Percentiles rank a stretch among this genome's conserved stretches.
Evolutionary conservation across 129 eudicot genomes (phyloP).

Genomic region (Ambrosia trifida): DNA sequence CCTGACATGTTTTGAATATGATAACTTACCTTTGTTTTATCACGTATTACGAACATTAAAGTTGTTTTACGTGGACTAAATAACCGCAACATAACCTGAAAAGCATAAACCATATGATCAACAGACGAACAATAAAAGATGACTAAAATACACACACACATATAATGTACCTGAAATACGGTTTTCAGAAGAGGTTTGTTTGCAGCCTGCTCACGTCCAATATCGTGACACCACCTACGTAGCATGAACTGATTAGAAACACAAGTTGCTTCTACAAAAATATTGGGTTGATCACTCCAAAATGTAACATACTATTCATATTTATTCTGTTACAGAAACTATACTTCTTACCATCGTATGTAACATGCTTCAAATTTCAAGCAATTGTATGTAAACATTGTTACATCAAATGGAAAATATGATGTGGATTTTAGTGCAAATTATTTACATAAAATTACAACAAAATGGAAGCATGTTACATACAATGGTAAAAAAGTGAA

Average conservation of each 20-base stretch:
- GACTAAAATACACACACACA: neutral
- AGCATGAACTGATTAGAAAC: constrained; percentile 21
- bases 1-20: neutral
- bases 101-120: constrained; percentile 16
- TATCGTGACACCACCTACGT: constrained; percentile 86
- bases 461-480: neutral
- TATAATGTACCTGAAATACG: constrained; percentile 65
- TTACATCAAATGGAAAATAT: neutral
- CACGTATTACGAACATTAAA: constrained; percentile 95
- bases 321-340: neutral
- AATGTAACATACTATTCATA: neutral
- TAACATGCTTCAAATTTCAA: neutral
- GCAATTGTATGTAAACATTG: neutral
- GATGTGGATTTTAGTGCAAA: neutral
- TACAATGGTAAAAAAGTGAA: neutral
- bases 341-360: neutral
- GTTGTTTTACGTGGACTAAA: constrained; percentile 99
- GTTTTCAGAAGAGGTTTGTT: constrained; percentile 91
- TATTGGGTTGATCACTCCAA: neutral
- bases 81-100: constrained; percentile 96
- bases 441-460: neutral
- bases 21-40: constrained; percentile 84
- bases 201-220: constrained; percentile 98
- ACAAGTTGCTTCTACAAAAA: neutral
- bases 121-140: neutral